These are phyloP conservation scores for Ilyonectria mors-panacis DNA, from an alignment of 2,329 filamentous ascomycete genomes.

Conservation along the genomic window DNA sequence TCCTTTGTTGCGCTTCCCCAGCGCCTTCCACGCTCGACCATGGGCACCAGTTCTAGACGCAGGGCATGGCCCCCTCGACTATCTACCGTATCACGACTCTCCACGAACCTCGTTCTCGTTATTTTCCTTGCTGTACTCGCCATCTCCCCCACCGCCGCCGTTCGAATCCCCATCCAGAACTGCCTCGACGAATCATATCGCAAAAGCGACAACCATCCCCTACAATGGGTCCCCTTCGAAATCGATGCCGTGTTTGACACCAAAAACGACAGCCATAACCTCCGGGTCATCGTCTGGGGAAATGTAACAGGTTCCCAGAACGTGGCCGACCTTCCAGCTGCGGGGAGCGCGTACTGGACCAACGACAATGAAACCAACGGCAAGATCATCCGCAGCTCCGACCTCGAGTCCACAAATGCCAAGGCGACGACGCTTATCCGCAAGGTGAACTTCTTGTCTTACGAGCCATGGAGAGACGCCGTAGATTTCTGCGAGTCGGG, in stretches of 20 bases:
- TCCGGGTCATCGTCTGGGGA: constrained; percentile 88
- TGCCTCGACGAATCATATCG: constrained; percentile 78
- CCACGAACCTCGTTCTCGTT: constrained; percentile 51
- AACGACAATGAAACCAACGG: constrained; percentile 74
- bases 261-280: constrained; percentile 70
- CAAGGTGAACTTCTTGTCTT: constrained; percentile 82
- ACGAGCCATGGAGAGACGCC: constrained; percentile 73
- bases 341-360: constrained; percentile 72
- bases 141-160: constrained; percentile 68
- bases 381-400: constrained; percentile 78
- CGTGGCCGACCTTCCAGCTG: constrained; percentile 70
- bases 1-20: constrained; percentile 25
- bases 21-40: constrained; percentile 31
- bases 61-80: constrained; percentile 38
- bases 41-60: constrained; percentile 30
- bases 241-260: constrained; percentile 83
- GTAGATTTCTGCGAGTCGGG: constrained; percentile 77
- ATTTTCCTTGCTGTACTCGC: constrained; percentile 57
- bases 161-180: constrained; percentile 84
- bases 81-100: constrained; percentile 34
- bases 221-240: constrained; percentile 86
- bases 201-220: constrained; percentile 62
- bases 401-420: constrained; percentile 66
- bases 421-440: constrained; percentile 82
- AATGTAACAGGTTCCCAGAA: constrained; percentile 86